Percentiles rank a stretch among this genome's conserved stretches.
Conservation (phyloP, 306 rosid genomes). For the Astragalus glycyphyllos region DNA sequence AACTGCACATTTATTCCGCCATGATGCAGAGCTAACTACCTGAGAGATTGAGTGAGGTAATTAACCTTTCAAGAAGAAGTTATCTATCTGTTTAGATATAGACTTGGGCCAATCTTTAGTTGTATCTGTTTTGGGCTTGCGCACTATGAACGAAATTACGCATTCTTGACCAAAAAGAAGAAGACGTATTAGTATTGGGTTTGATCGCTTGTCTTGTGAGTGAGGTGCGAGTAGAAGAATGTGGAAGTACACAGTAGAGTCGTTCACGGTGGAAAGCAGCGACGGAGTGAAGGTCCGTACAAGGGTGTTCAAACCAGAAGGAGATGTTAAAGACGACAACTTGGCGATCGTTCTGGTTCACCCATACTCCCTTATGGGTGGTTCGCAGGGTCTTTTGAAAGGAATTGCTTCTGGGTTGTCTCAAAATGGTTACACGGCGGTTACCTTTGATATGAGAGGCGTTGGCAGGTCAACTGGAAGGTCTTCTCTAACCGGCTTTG, state of each 20-base stretch:
- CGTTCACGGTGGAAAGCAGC: constrained; percentile 60
- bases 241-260: constrained; percentile 64
- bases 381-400: constrained; percentile 81
- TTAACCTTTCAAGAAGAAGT: too few relatives aligned
- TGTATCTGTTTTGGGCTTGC: too few relatives aligned
- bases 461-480: constrained; percentile 79
- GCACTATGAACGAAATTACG: too few relatives aligned
- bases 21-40: too few relatives aligned
- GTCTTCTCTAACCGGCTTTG: constrained; percentile 79
- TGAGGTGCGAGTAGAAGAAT: neutral
- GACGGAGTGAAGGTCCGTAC: constrained; percentile 79
- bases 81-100: too few relatives aligned
- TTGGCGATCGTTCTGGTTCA: constrained; percentile 81
- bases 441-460: constrained; percentile 92
- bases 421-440: constrained; percentile 58
- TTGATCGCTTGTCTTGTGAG: too few relatives aligned
- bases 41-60: too few relatives aligned
- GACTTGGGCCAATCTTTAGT: too few relatives aligned
- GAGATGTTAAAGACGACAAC: constrained; percentile 20
- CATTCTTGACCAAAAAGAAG: too few relatives aligned
- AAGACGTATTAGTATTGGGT: too few relatives aligned
- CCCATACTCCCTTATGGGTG: constrained; percentile 90
- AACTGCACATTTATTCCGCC: too few relatives aligned
- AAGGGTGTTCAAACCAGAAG: constrained; percentile 66
- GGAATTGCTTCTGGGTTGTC: constrained; percentile 87